These are phyloP conservation scores for Amylostereum areolatum DNA, from an alignment of 1,284 basidiomycete genomes.

Conservation along the genomic window DNA sequence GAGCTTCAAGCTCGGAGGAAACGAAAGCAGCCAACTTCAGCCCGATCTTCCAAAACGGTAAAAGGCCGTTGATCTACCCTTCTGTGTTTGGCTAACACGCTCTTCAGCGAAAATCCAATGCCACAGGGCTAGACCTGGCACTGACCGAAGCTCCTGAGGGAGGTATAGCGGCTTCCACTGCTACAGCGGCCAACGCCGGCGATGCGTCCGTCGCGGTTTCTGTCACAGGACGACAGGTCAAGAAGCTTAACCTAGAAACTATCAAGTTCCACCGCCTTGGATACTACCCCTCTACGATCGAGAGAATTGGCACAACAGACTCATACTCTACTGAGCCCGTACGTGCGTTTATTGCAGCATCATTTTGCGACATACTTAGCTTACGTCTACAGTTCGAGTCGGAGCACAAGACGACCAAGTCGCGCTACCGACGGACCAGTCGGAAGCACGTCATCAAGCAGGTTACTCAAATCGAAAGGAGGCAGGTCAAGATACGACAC, in stretches of 20 bases:
- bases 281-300: slow-evolving; percentile 14
- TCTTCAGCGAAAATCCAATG: too few species aligned
- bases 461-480: slow-evolving; percentile 13
- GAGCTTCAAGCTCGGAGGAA: slow-evolving; percentile 4
- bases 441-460: slow-evolving; percentile 7
- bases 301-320: slow-evolving; percentile 16
- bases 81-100: too few species aligned
- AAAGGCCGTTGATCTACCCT: too few species aligned
- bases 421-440: slow-evolving; percentile 13
- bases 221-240: too few species aligned
- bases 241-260: slow-evolving; percentile 15
- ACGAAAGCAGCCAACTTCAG: neutral
- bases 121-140: too few species aligned
- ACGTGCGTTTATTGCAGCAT: slow-evolving; percentile 1
- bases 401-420: slow-evolving; percentile 14
- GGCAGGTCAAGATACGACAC: too few species aligned
- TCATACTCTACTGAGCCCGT: slow-evolving; percentile 19
- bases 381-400: slow-evolving; percentile 17
- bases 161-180: too few species aligned
- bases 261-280: slow-evolving; percentile 20
- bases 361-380: neutral
- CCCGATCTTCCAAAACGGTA: too few species aligned
- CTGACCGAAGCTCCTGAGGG: too few species aligned
- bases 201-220: too few species aligned
- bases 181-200: too few species aligned